phyloP scores from a whole-genome alignment of 257 asterid genomes.

The Voacanga thouarsii region DNA sequence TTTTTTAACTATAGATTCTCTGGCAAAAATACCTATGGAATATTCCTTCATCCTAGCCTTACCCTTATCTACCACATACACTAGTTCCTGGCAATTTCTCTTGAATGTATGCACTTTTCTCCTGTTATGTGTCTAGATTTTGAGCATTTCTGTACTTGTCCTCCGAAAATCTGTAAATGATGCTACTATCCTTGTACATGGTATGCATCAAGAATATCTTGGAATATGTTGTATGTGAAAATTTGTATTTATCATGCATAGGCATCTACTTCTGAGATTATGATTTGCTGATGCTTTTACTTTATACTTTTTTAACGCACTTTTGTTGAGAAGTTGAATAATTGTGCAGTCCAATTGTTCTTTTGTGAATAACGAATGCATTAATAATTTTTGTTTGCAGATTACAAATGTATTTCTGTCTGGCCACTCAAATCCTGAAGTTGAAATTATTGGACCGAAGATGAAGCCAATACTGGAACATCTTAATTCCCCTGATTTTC shows the following conservation, averaged over 20 bases:
- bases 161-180: not conserved
- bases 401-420: slow-evolving; percentile 57
- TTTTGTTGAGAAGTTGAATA: not conserved
- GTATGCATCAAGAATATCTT: not conserved
- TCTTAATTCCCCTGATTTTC: slow-evolving; percentile 47
- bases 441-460: slow-evolving; percentile 68
- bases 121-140: not conserved
- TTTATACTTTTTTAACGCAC: not conserved
- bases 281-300: not conserved
- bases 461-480: slow-evolving; percentile 47
- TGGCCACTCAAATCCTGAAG: slow-evolving; percentile 75
- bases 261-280: not conserved
- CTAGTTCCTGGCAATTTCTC: not conserved
- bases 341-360: not conserved
- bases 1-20: no score
- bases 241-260: not conserved
- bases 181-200: not conserved
- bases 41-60: not conserved
- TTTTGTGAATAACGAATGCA: not conserved
- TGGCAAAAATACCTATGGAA: not conserved
- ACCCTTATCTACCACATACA: not conserved
- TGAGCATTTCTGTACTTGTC: not conserved
- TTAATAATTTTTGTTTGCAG: slow-evolving; percentile 39
- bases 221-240: not conserved
- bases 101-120: not conserved